Percentiles rank a stretch among this genome's conserved stretches.
Conservation (phyloP, 345 rosid species). For the Euclidium syriacum region DNA sequence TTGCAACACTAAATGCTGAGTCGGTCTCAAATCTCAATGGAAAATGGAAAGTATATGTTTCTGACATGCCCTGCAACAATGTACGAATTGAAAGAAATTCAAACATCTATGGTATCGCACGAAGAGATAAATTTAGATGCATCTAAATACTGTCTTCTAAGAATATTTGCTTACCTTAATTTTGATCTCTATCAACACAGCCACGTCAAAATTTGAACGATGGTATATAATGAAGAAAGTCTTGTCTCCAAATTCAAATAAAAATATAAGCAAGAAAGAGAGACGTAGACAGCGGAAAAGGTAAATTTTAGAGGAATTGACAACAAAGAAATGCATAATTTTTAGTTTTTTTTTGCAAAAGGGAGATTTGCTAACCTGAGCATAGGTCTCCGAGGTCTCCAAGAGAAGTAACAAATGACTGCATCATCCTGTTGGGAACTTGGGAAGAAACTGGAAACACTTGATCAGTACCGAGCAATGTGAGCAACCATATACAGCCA, state of each 20-base stretch:
- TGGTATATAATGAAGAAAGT: slow-evolving; percentile 90
- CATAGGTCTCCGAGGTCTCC: slow-evolving; percentile 90
- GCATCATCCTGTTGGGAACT: slow-evolving; percentile 47
- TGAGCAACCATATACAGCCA: slow-evolving; percentile 43
- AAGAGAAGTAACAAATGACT: slow-evolving; percentile 46
- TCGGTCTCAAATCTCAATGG: slow-evolving; percentile 54
- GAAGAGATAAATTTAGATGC: too few relatives aligned
- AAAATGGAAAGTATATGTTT: slow-evolving; percentile 72
- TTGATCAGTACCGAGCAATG: slow-evolving; percentile 47
- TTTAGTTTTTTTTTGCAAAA: slow-evolving; percentile 32
- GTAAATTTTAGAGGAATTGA: neutral
- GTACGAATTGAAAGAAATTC: neutral
- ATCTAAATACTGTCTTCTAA: too few relatives aligned
- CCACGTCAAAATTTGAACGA: slow-evolving; percentile 8
- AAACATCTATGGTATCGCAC: neutral
- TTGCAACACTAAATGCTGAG: slow-evolving; percentile 70
- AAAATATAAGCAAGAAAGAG: slow-evolving; percentile 72
- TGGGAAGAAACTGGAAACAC: slow-evolving; percentile 61
- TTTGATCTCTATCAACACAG: too few relatives aligned
- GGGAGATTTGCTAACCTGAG: slow-evolving; percentile 95
- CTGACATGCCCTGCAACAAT: slow-evolving; percentile 52
- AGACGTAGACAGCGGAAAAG: neutral
- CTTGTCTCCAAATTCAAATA: slow-evolving; percentile 94
- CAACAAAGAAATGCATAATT: neutral
- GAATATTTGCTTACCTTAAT: too few relatives aligned